These are phyloP conservation scores for Carex cristatella DNA, from an alignment of 176 grass and related monocot genomes.

Conservation along the genomic window DNA sequence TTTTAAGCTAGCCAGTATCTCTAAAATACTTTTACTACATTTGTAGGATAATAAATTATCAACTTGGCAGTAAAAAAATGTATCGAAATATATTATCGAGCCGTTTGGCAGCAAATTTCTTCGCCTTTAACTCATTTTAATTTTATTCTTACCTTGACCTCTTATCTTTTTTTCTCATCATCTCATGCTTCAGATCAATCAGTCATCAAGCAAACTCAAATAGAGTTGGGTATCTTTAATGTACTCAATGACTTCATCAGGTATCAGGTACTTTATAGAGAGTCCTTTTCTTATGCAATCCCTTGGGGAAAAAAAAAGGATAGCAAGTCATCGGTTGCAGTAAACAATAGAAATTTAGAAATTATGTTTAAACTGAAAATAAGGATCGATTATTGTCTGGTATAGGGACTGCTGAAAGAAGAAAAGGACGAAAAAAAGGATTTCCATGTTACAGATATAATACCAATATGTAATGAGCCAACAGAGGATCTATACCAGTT, in stretches of 20 bases:
- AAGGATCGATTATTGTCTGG: background rate
- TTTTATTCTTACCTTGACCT: background rate
- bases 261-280: conserved; percentile 72
- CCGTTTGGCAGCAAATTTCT: background rate
- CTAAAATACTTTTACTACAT: background rate
- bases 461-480: background rate
- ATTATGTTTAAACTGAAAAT: background rate
- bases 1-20: background rate
- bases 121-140: background rate
- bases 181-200: background rate
- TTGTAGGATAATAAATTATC: background rate
- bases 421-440: background rate
- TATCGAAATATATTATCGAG: background rate
- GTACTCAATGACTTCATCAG: conserved; percentile 72
- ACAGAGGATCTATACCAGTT: too few species aligned
- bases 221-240: conserved; percentile 59
- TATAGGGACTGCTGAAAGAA: background rate
- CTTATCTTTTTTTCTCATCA: background rate
- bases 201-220: conserved; percentile 15
- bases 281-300: conserved; percentile 52
- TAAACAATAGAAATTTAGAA: background rate
- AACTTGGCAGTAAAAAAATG: background rate
- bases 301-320: conserved; percentile 10
- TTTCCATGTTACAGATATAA: background rate
- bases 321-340: background rate